Evolutionary conservation across 345 rosid genomes (phyloP).

Genomic region (Brassica napus): DNA sequence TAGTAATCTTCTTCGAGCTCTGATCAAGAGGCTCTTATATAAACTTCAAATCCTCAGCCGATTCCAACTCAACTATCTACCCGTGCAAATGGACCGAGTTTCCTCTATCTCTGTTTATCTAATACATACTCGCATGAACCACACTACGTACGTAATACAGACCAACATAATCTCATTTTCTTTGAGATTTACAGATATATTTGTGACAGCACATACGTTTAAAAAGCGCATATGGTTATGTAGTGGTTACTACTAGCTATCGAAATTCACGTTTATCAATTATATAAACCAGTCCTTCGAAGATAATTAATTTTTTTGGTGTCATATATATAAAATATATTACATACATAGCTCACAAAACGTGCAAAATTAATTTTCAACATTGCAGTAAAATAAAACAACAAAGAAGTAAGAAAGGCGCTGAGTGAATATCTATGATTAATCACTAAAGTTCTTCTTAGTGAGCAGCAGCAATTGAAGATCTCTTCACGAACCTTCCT

Average conservation of each 20-base stretch:
- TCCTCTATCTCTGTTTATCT: not conserved
- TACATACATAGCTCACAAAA: conserved; percentile 13
- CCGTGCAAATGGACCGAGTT: conserved; percentile 68
- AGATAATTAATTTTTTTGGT: not conserved
- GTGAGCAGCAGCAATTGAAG: conserved; percentile 41
- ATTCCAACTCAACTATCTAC: conserved; percentile 49
- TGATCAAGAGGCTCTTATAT: conserved; percentile 53
- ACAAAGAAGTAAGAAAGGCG: not conserved
- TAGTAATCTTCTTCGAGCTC: conserved; percentile 42
- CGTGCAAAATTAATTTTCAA: conserved; percentile 27
- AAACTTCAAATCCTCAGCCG: conserved; percentile 58
- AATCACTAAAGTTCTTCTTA: conserved; percentile 1
- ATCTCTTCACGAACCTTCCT: conserved; percentile 91
- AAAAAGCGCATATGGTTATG: not conserved
- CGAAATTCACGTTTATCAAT: not conserved
- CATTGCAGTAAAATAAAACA: conserved; percentile 25
- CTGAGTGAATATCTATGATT: not conserved
- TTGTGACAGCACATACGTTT: not conserved
- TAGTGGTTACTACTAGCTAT: not conserved
- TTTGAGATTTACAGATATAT: not conserved
- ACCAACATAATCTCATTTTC: not conserved
- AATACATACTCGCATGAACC: not conserved
- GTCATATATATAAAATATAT: not conserved
- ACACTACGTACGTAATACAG: not conserved
- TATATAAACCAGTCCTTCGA: not conserved